Evolutionary conservation across 148 eudicot genomes (phyloP).

Genomic region (Spergularia marina): DNA sequence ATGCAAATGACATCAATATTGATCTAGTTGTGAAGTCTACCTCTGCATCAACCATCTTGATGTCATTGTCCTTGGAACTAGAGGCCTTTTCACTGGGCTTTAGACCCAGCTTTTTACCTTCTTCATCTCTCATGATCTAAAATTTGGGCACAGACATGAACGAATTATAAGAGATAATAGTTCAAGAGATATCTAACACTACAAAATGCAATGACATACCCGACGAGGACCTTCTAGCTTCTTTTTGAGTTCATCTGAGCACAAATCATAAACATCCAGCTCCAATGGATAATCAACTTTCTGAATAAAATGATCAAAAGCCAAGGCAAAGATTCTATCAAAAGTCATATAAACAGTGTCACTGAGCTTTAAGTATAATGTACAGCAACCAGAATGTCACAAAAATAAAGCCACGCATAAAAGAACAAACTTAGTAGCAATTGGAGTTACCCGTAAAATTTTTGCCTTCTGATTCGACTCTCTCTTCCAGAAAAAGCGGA

Average conservation of each 20-base stretch:
- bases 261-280: slow-evolving; percentile 85
- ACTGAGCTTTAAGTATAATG: slow-evolving; percentile 5
- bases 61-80: slow-evolving; percentile 55
- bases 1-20: background rate
- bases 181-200: background rate
- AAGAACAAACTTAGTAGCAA: background rate
- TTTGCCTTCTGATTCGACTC: slow-evolving; percentile 99
- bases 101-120: slow-evolving; percentile 77
- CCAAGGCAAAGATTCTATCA: background rate
- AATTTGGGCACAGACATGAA: slow-evolving; percentile 10
- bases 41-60: slow-evolving; percentile 85
- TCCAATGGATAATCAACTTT: slow-evolving; percentile 97
- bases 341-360: background rate
- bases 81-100: slow-evolving; percentile 65
- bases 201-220: slow-evolving; percentile 38
- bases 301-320: slow-evolving; percentile 36
- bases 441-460: slow-evolving; percentile 74
- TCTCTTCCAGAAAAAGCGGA: slow-evolving; percentile 98
- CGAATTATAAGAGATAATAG: background rate
- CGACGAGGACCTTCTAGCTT: slow-evolving; percentile 79
- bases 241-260: slow-evolving; percentile 87
- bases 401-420: background rate
- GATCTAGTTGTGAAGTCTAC: slow-evolving; percentile 31
- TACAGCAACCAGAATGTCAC: background rate
- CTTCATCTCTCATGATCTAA: slow-evolving; percentile 83